Base-by-base conservation (phyloP, 2,329 filamentous ascomycete species). In the Sphaerulina musiva region DNA sequence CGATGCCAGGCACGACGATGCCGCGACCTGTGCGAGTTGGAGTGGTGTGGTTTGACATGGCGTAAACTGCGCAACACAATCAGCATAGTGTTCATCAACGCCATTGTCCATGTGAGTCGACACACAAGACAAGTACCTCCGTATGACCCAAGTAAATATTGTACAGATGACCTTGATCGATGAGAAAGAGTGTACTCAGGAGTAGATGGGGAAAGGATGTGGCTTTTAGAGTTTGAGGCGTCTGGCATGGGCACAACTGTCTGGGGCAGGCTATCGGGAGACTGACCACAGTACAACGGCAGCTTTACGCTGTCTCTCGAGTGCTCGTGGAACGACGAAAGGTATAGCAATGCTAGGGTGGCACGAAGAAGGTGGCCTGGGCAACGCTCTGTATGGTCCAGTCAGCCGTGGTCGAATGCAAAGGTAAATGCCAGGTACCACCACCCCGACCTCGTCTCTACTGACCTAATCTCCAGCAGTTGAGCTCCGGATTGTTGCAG, bases 341-440 rank as follows among this genome's bases (percentile, higher is more conserved):
- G 58, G 52, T 54, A 57, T 48, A 44, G 41, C 49, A 53, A 67
- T 58, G 61, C 62, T 57, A 64, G 60, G 64, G 62, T 60, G 54
- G 36, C 49, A 39, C 32, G 42, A 45, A 45, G 51, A 52, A 62
- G 66, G 66, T 67, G 66, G 52, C 53, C 55, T 45, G 62, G 48
- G 39, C 54, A 31, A 44, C 51, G 40, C 48, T 53, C 47, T 59
- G 45, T 64, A 57, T 68, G 66, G 66, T 46, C 50, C 40, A 48
- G 44, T 60, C 57, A 61, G 58, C 51, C 46, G 45, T 55, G 51
- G 59, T 54, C 46, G 58, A 55, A 61, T 51, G 62, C 57, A 62
- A 50, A 53, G 45, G 48, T 55, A 58, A 62, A 66, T 67, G 62
- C 64, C 64, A 67, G 64, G 64, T 61, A 67, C 62, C 54, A 63